Evolutionary conservation across 768 basidiomycete genomes (phyloP).

Genomic region (Xerocomus spinulosus): DNA sequence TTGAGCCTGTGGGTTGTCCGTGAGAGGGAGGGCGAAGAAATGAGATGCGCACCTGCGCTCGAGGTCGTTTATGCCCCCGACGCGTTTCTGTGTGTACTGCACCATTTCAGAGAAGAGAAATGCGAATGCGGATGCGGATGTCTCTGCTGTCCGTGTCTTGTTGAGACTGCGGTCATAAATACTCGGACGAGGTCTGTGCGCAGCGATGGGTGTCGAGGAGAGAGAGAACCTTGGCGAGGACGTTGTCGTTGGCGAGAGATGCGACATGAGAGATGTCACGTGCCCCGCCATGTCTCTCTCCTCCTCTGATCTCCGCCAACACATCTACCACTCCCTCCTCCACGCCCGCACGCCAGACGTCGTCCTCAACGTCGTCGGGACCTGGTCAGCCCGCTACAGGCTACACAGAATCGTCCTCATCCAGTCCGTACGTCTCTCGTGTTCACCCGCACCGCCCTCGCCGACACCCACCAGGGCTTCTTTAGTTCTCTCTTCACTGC

Average conservation of each 20-base stretch:
- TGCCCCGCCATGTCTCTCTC: slow-evolving; percentile 41
- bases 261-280: slow-evolving; percentile 8
- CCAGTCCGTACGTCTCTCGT: slow-evolving; percentile 65
- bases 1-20: slow-evolving; percentile 57
- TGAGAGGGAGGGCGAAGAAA: not conserved
- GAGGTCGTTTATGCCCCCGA: slow-evolving; percentile 90
- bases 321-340: slow-evolving; percentile 73
- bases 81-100: slow-evolving; percentile 94
- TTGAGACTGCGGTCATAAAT: slow-evolving; percentile 89
- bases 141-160: slow-evolving; percentile 81
- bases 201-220: slow-evolving; percentile 42
- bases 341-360: slow-evolving; percentile 74
- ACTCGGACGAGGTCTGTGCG: slow-evolving; percentile 52
- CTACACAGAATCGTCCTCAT: slow-evolving; percentile 85
- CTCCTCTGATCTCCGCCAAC: slow-evolving; percentile 59
- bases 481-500: slow-evolving; percentile 84
- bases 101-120: slow-evolving; percentile 94
- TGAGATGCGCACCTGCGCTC: slow-evolving; percentile 69
- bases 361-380: slow-evolving; percentile 59
- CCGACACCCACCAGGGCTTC: slow-evolving; percentile 58
- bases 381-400: slow-evolving; percentile 70
- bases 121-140: slow-evolving; percentile 76
- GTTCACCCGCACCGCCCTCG: not conserved
- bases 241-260: slow-evolving; percentile 47
- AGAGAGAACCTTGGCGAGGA: slow-evolving; percentile 69